phyloP scores from a whole-genome alignment of 1,284 basidiomycete species.

The Cryptococcus hybrid region DNA sequence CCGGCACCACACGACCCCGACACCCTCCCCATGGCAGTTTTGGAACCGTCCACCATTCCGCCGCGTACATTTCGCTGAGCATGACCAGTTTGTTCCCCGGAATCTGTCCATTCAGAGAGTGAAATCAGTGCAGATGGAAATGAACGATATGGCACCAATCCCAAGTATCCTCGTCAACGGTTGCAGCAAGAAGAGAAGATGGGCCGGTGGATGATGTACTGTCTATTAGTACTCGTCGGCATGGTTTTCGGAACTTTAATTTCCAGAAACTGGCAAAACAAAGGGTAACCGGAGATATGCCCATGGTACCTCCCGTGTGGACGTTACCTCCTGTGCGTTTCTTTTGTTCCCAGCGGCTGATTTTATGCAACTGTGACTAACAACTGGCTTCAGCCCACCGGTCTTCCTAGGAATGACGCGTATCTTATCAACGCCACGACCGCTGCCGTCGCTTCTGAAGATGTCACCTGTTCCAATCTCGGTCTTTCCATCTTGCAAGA shows the following conservation, averaged over 20 bases:
- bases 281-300: conserved; percentile 19
- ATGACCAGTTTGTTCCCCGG: not conserved
- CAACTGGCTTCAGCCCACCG: conserved; percentile 34
- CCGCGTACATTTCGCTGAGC: conserved; percentile 9
- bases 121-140: too few relatives aligned
- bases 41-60: conserved; percentile 16
- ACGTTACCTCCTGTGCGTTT: conserved; percentile 31
- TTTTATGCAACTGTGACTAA: not conserved
- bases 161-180: not conserved
- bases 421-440: conserved; percentile 68
- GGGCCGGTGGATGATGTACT: conserved; percentile 12
- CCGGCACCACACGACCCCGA: not conserved
- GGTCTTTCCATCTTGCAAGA: conserved; percentile 68
- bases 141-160: not conserved
- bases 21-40: conserved; percentile 15
- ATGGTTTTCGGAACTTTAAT: conserved; percentile 10
- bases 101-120: not conserved
- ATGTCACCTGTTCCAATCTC: conserved; percentile 75
- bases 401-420: conserved; percentile 61
- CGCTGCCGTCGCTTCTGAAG: conserved; percentile 86
- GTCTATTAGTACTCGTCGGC: conserved; percentile 10
- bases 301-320: conserved; percentile 37
- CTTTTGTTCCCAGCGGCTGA: not conserved
- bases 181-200: not conserved
- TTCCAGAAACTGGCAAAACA: conserved; percentile 3